Percentiles rank a stretch among this genome's conserved stretches.
phyloP scores from a whole-genome alignment of 768 basidiomycete species.

The Rhodotorula sphaerocarpa region DNA sequence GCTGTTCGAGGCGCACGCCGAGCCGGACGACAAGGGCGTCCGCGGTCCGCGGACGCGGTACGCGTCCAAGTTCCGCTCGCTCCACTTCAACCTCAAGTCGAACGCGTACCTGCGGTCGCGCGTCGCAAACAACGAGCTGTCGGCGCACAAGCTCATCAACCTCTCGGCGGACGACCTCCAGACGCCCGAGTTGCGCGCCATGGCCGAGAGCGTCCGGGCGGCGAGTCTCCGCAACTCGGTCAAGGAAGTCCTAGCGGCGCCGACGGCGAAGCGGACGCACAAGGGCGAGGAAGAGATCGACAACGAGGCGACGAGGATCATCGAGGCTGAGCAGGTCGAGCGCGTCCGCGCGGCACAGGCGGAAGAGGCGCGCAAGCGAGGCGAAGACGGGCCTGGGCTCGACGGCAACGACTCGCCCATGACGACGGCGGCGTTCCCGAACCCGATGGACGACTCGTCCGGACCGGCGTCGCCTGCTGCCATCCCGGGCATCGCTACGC shows the following conservation, averaged over 20 bases:
- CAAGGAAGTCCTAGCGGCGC: constrained; percentile 49
- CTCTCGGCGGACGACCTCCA: constrained; percentile 86
- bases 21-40: constrained; percentile 61
- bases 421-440: too few species aligned
- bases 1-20: constrained; percentile 66
- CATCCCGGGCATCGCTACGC: not conserved
- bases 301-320: constrained; percentile 42
- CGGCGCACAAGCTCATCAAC: constrained; percentile 63
- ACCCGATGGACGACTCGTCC: not conserved
- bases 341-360: constrained; percentile 11
- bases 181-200: constrained; percentile 73
- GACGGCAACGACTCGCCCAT: not conserved
- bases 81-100: constrained; percentile 79
- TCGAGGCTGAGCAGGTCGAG: constrained; percentile 13
- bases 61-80: constrained; percentile 74
- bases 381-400: not conserved
- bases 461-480: not conserved
- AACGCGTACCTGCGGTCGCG: constrained; percentile 68
- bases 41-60: constrained; percentile 34
- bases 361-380: not conserved
- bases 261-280: constrained; percentile 75
- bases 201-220: constrained; percentile 71
- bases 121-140: constrained; percentile 60
- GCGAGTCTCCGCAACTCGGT: constrained; percentile 80
- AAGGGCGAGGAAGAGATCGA: constrained; percentile 89